Evolutionary conservation across 2,329 filamentous ascomycete species (phyloP).

Genomic region (Epichloe gansuensis): DNA sequence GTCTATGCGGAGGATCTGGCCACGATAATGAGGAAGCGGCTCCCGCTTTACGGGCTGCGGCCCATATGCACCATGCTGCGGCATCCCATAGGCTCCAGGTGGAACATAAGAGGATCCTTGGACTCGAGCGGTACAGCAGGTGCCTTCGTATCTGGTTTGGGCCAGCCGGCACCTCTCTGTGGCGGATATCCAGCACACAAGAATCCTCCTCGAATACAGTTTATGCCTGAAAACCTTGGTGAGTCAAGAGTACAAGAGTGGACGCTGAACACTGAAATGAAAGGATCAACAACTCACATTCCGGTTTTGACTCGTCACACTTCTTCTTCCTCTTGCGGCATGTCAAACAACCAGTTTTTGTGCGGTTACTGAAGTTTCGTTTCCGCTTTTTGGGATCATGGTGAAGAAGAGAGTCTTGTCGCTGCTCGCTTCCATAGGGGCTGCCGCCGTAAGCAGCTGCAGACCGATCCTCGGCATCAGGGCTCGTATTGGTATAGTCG

Average conservation of each 20-base stretch:
- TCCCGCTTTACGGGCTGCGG: conserved; percentile 38
- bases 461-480: conserved; percentile 39
- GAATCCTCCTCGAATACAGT: conserved; percentile 84
- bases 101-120: conserved; percentile 58
- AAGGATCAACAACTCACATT: conserved; percentile 52
- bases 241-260: not conserved
- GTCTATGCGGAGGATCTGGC: conserved; percentile 50
- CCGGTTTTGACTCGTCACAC: conserved; percentile 86
- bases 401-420: conserved; percentile 38
- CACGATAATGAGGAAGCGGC: conserved; percentile 46
- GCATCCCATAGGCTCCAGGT: conserved; percentile 50
- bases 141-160: conserved; percentile 61
- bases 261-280: not conserved
- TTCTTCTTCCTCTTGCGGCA: conserved; percentile 93
- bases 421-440: conserved; percentile 35
- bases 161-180: conserved; percentile 58
- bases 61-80: conserved; percentile 30
- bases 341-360: conserved; percentile 90
- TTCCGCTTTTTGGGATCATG: conserved; percentile 58
- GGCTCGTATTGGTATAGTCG: conserved; percentile 41
- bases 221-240: conserved; percentile 49
- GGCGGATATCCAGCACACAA: conserved; percentile 84
- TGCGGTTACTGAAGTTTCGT: conserved; percentile 83
- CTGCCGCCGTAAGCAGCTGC: conserved; percentile 26
- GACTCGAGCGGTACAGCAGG: conserved; percentile 67